These are phyloP conservation scores for Pyrenophora tritici-repentis DNA, from an alignment of 2,329 filamentous ascomycete genomes.

Conservation along the genomic window DNA sequence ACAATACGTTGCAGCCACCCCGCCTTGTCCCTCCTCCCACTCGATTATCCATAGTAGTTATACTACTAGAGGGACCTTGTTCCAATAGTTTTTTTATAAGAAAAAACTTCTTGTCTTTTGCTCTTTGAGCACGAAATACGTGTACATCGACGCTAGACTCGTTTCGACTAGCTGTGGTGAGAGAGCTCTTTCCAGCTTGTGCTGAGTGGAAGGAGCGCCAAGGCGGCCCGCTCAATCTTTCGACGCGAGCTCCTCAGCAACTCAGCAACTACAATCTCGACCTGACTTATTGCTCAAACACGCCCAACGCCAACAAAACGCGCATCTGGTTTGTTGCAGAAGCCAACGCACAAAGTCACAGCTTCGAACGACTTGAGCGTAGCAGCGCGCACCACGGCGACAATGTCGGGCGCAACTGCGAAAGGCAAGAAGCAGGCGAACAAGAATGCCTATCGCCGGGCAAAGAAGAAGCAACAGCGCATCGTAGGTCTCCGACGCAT, in stretches of 20 bases:
- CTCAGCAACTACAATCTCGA: slow-evolving; percentile 7
- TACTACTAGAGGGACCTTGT: too few species aligned
- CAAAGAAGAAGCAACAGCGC: slow-evolving; percentile 93
- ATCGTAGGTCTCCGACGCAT: slow-evolving; percentile 49
- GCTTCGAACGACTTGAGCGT: neutral
- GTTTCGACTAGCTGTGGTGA: too few species aligned
- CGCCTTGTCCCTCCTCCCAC: too few species aligned
- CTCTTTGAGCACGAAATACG: too few species aligned
- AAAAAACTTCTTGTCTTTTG: too few species aligned
- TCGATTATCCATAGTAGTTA: too few species aligned
- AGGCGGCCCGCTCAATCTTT: slow-evolving; percentile 14
- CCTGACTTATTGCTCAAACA: slow-evolving; percentile 2
- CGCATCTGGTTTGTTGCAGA: neutral
- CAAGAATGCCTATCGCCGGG: slow-evolving; percentile 92
- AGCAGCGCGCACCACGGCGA: slow-evolving; percentile 19
- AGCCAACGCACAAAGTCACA: neutral
- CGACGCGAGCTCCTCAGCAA: slow-evolving; percentile 5
- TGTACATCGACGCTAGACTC: too few species aligned
- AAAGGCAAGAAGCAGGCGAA: slow-evolving; percentile 67
- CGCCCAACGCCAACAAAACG: slow-evolving; percentile 3
- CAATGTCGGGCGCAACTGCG: slow-evolving; percentile 37
- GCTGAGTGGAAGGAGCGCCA: slow-evolving; percentile 3
- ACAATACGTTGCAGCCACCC: too few species aligned
- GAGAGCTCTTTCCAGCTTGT: neutral
- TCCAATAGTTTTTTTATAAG: too few species aligned